A percentile compares a stretch with the other conserved stretches of the same genome.
These are phyloP conservation scores for Elongisporangium senticosum DNA, from an alignment of 352 stramenopile species.

Conservation along the genomic window DNA sequence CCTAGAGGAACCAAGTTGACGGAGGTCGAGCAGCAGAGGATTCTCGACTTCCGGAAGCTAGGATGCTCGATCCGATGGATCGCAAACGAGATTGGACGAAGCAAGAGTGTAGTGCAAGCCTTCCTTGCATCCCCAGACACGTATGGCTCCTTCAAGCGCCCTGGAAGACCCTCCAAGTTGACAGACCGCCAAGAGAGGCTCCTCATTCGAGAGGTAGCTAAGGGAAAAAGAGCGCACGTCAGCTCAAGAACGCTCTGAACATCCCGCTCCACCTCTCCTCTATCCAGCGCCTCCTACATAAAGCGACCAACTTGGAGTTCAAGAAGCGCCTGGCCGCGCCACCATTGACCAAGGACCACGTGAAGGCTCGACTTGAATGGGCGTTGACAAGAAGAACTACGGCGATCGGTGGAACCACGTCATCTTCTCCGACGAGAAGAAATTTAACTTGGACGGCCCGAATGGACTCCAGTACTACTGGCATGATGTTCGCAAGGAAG, in stretches of 20 bases:
- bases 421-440: slow-evolving; percentile 29
- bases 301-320: slow-evolving; percentile 8
- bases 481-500: slow-evolving; percentile 13
- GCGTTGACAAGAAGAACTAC: slow-evolving; percentile 1
- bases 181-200: neutral
- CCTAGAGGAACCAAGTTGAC: too few species aligned
- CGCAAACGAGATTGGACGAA: too few species aligned
- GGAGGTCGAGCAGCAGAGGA: too few species aligned
- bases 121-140: slow-evolving; percentile 2
- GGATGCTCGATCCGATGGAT: too few species aligned
- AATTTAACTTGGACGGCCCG: slow-evolving; percentile 24
- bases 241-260: slow-evolving; percentile 8
- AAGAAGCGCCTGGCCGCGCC: slow-evolving; percentile 13
- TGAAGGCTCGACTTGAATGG: slow-evolving; percentile 7
- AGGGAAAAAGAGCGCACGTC: slow-evolving; percentile 6
- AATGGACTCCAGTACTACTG: slow-evolving; percentile 29
- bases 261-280: slow-evolving; percentile 2
- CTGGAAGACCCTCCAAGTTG: slow-evolving; percentile 2
- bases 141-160: slow-evolving; percentile 3
- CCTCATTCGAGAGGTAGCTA: slow-evolving; percentile 6
- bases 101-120: slow-evolving; percentile 1
- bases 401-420: slow-evolving; percentile 7
- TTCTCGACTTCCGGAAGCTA: too few species aligned
- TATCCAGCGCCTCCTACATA: slow-evolving; percentile 5
- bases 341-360: slow-evolving; percentile 9